A percentile compares a stretch with the other conserved stretches of the same genome.
Evolutionary conservation across 2,329 filamentous ascomycete genomes (phyloP).

Genomic region (Gaeumannomyces sp.): DNA sequence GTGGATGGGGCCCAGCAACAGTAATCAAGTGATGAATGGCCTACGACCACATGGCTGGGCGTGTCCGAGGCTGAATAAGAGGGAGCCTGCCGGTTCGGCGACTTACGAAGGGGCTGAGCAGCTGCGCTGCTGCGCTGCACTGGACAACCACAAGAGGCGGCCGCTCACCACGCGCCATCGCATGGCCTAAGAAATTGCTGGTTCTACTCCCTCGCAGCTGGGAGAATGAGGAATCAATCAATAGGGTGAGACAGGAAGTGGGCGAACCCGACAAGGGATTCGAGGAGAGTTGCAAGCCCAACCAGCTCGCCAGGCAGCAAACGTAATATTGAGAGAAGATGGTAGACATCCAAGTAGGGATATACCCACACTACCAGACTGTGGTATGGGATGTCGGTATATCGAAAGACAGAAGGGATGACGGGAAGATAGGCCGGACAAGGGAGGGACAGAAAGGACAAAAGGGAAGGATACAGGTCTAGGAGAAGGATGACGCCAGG

Average conservation of each 20-base stretch:
- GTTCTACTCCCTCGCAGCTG: background rate
- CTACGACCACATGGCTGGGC: background rate
- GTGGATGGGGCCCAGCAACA: background rate
- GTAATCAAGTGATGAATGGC: background rate
- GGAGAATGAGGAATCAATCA: background rate
- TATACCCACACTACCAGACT: background rate
- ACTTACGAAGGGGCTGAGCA: background rate
- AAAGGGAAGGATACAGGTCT: background rate
- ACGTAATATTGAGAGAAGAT: background rate
- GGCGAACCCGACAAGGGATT: background rate
- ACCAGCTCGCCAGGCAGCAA: background rate
- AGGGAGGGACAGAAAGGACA: background rate
- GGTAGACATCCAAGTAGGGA: background rate
- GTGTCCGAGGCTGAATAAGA: slow-evolving; percentile 9
- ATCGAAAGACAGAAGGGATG: background rate
- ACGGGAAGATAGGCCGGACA: background rate
- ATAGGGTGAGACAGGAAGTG: background rate
- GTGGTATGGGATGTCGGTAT: background rate
- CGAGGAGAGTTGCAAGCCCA: background rate
- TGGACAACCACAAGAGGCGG: background rate
- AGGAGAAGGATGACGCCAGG: background rate
- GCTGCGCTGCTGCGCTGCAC: background rate
- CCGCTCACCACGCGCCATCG: background rate
- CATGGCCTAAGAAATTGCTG: background rate
- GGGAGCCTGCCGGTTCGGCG: background rate